Evolutionary conservation across 169 alveolate species (phyloP), one percentile per base, ranked within the genome.

Genomic region (Babesia gibsoni): DNA sequence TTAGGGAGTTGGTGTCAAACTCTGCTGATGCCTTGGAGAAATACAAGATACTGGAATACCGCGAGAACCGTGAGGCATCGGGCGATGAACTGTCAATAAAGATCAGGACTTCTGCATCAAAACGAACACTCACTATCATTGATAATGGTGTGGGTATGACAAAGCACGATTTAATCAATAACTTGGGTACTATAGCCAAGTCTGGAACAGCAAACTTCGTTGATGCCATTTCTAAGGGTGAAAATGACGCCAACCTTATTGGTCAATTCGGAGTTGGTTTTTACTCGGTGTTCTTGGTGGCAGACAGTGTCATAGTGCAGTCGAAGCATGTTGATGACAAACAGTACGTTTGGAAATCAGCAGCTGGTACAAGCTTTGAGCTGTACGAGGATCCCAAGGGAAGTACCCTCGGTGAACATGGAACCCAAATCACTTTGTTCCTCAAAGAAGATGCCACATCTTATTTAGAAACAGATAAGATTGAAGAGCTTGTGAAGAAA

Each of bases 231-330:
- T 93, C 98, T 10, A 94, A 94, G 81, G 93, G 92, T 49, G 98
- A 96, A 30, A 96, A 96, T 39, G 97, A 95, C 57, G 90, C 97
- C 69, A 95, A 95, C 80, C 89, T 98, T 67, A 97, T 98, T 63
- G 99, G 99, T 16, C 99, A 98, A 91, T 98, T 98, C 80, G 99
- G 99, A 59, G 99, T 98, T 33, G 99, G 99, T 32, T 98, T 98
- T 90, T 98, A 98, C 91, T 94, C 99, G 41, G 95, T 98, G 48
- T 98, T 94, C 94, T 91, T 98, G 70, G 99, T 97, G 43, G 99
- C 99, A 33, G 98, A 98, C 80, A 93, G 95, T 68, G 99, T 98
- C 7, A 88, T 95, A 0, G 99, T 98, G 16, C 90, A 95, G 53
- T 89, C 98, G 10, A 96, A 96, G 85, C 61, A 84, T 41, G 23